Evolutionary conservation across 2,329 filamentous ascomycete genomes (phyloP), one percentile per base, ranked within the genome.

Genomic region (Mycosphaerelloides madeirae): DNA sequence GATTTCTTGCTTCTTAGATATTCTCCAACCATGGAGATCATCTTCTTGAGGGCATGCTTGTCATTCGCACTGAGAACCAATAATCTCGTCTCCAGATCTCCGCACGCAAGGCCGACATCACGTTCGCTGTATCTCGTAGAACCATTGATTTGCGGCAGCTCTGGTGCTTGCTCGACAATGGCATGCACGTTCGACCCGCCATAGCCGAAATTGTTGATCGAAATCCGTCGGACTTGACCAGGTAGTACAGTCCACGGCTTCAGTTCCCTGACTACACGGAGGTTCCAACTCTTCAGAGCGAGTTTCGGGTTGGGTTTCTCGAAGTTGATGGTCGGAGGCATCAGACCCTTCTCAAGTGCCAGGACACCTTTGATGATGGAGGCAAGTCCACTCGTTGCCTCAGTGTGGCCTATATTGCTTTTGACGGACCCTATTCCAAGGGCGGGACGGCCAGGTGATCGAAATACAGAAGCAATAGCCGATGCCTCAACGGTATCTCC

Each of bases 221-320:
- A 42, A 6, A 47, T 32, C 19, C 55, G 40, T 13, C 46, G 29
- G 1, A 44, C 20, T 3, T 43, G 46, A 7, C 28, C 16, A n/a
- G 57, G 48, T 1, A 65, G 66, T n/a, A 56, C 47, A 69, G 43
- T 75, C 13, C 64, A 66, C 12, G 58, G 60, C 9, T 59, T 43
- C 2, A 44, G 19, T 18, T 51, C 19, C 3, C 33, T 46, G 9
- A 54, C 48, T 13, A 60, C 37, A 9, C 50, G 29, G 5, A 61
- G 16, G 3, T 52, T 48, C 34, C 41, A 49, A 12, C 55, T 41
- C 2, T 49, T 43, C n/a, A 54, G 29, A 8, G 38, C 43, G 1
- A 78, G 45, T 13, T 49, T 47, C 2, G 51, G 45, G 31, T 64
- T 64, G 9, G 50, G 43, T 1, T 41, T 49, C 20, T 52, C 35